phyloP scores from a whole-genome alignment of 352 stramenopile genomes.

The Globisporangium apiculatum region DNA sequence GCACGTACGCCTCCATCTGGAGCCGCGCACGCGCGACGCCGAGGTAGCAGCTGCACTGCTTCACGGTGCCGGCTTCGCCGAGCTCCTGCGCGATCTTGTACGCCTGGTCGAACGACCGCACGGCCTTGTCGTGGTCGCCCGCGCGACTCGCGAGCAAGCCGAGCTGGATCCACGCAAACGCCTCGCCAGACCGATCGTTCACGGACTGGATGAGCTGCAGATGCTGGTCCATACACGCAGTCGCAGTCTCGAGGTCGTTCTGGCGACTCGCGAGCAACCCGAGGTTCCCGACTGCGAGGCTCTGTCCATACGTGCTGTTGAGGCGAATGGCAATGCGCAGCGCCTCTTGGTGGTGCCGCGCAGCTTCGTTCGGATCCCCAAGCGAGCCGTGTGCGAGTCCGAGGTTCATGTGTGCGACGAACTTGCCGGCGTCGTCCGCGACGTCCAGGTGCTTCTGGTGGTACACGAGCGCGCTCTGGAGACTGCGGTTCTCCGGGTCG shows the following conservation, averaged over 20 bases:
- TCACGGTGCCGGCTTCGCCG: constrained; percentile 51
- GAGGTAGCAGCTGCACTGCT: constrained; percentile 80
- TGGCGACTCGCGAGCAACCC: constrained; percentile 80
- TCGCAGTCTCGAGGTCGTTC: constrained; percentile 66
- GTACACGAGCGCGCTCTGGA: constrained; percentile 50
- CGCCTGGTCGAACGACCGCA: constrained; percentile 72
- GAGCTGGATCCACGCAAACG: constrained; percentile 84
- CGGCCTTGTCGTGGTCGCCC: constrained; percentile 54
- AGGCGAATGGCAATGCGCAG: constrained; percentile 80
- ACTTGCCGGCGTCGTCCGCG: constrained; percentile 80
- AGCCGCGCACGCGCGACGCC: constrained; percentile 57
- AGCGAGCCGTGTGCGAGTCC: constrained; percentile 73
- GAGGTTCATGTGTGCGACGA: constrained; percentile 84
- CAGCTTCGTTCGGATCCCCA: constrained; percentile 54
- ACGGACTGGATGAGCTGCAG: constrained; percentile 86
- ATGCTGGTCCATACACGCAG: constrained; percentile 87
- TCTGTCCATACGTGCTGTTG: constrained; percentile 81
- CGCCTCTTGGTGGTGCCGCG: constrained; percentile 82
- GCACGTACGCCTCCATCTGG: constrained; percentile 57
- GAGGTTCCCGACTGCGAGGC: constrained; percentile 83
- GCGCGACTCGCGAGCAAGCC: constrained; percentile 59
- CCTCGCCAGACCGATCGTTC: constrained; percentile 63
- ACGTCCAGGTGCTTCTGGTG: constrained; percentile 75
- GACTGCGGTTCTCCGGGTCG: constrained; percentile 30
- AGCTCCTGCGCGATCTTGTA: constrained; percentile 70